phyloP scores from a whole-genome alignment of 2,329 filamentous ascomycete genomes.

The Penicillium sp. region DNA sequence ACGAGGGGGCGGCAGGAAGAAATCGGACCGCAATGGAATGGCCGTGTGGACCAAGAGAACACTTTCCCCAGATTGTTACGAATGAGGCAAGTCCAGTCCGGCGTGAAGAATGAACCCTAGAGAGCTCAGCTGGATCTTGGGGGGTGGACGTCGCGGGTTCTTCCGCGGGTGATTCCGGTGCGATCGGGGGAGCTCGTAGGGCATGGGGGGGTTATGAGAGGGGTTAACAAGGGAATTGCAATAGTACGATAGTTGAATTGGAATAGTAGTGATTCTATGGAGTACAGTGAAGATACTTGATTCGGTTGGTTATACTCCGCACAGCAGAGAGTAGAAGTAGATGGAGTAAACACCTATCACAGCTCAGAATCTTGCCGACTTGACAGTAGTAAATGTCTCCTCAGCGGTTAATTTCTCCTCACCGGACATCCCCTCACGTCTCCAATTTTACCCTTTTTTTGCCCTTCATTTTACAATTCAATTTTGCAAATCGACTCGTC shows the following conservation, averaged over 20 bases:
- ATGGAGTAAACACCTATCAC: not conserved
- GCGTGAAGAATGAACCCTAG: no score
- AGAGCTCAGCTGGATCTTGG: not conserved
- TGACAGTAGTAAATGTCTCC: conserved; percentile 5
- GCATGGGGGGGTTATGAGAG: not conserved
- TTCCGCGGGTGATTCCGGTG: conserved; percentile 6
- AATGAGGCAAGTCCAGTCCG: not conserved
- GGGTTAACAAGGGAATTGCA: not conserved
- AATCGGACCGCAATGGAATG: not conserved
- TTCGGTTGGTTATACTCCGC: no score
- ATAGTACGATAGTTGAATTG: not conserved
- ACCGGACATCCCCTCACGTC: conserved; percentile 26
- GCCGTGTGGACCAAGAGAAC: not conserved
- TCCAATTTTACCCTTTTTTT: conserved; percentile 20
- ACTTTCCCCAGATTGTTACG: conserved; percentile 13
- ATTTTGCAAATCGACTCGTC: not conserved
- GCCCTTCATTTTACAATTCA: not conserved
- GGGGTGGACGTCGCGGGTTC: not conserved
- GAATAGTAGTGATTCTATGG: not conserved
- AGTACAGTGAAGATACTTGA: no score
- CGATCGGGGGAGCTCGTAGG: not conserved
- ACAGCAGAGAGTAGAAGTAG: not conserved
- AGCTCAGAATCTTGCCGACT: not conserved
- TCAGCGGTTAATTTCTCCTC: conserved; percentile 27
- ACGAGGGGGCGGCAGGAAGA: conserved; percentile 1